phyloP scores from a whole-genome alignment of 169 alveolate genomes.

The Cystoisospora suis region DNA sequence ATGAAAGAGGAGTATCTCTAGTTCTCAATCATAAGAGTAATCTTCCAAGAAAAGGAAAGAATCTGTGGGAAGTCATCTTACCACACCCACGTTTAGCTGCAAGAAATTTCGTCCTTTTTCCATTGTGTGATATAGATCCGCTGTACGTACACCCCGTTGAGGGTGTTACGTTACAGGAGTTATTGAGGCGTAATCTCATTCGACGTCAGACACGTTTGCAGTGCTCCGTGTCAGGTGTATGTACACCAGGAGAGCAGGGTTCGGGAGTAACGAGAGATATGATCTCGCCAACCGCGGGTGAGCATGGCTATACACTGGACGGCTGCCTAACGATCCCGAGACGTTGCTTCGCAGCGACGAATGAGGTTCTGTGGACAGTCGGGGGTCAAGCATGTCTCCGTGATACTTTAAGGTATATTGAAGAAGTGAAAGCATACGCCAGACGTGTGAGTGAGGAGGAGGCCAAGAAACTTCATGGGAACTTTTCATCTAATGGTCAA shows the following conservation, averaged over 20 bases:
- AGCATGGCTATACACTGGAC: conserved; percentile 24
- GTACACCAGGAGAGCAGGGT: background rate
- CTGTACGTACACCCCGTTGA: conserved; percentile 55
- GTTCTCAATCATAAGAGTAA: background rate
- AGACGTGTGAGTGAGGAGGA: no score
- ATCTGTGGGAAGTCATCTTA: background rate
- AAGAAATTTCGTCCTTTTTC: conserved; percentile 66
- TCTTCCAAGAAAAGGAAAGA: background rate
- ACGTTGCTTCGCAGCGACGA: conserved; percentile 44
- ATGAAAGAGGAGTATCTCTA: background rate
- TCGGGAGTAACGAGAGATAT: no score
- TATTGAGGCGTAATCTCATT: background rate
- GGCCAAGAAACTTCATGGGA: background rate
- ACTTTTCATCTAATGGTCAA: background rate
- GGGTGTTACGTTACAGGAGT: background rate
- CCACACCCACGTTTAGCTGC: conserved; percentile 67
- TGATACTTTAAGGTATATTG: conserved; percentile 40
- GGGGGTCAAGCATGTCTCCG: conserved; percentile 10
- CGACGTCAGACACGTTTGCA: background rate
- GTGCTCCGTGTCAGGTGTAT: background rate
- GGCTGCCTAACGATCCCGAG: conserved; percentile 51
- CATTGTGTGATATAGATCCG: conserved; percentile 66
- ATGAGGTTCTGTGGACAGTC: conserved; percentile 29
- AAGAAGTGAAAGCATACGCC: conserved; percentile 6
- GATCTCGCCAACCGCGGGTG: background rate